A percentile compares a stretch with the other conserved stretches of the same genome.
Conservation (phyloP, 2,329 filamentous ascomycete genomes). For the Sporothrix curviconia region DNA sequence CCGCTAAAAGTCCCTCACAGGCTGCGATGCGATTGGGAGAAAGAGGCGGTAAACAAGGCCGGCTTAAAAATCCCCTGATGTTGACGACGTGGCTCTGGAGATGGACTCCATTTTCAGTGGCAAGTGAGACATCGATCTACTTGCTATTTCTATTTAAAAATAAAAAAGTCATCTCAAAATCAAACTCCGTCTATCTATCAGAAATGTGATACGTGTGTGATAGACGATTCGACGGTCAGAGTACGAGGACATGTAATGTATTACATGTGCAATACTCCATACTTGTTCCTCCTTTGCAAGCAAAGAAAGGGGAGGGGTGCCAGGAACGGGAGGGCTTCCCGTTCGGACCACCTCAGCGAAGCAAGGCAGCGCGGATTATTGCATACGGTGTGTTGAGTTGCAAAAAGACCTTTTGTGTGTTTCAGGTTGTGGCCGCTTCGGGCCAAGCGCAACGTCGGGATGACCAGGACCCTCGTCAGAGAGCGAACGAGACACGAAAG, state of each 20-base stretch:
- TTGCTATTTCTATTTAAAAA: no score
- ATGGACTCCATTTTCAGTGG: not conserved
- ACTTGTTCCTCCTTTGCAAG: not conserved
- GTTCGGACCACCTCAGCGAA: not conserved
- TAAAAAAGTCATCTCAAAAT: no score
- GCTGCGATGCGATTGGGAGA: not conserved
- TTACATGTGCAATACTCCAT: no score
- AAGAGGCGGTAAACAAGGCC: constrained; percentile 5
- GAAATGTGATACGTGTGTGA: no score
- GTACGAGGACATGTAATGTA: not conserved
- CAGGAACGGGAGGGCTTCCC: not conserved
- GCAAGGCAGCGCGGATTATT: not conserved
- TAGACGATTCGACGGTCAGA: not conserved
- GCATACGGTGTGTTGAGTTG: not conserved
- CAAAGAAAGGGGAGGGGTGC: not conserved
- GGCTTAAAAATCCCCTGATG: not conserved
- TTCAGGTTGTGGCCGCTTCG: constrained; percentile 6
- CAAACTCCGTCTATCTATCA: no score
- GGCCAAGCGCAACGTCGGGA: constrained; percentile 6
- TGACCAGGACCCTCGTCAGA: not conserved
- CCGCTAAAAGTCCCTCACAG: no score
- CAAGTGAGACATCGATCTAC: not conserved
- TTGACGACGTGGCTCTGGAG: not conserved
- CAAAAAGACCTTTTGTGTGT: not conserved
- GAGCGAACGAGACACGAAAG: not conserved